A percentile compares a stretch with the other conserved stretches of the same genome.
Evolutionary conservation across 345 rosid species (phyloP).

Genomic region (Bruguiera gymnorhiza): DNA sequence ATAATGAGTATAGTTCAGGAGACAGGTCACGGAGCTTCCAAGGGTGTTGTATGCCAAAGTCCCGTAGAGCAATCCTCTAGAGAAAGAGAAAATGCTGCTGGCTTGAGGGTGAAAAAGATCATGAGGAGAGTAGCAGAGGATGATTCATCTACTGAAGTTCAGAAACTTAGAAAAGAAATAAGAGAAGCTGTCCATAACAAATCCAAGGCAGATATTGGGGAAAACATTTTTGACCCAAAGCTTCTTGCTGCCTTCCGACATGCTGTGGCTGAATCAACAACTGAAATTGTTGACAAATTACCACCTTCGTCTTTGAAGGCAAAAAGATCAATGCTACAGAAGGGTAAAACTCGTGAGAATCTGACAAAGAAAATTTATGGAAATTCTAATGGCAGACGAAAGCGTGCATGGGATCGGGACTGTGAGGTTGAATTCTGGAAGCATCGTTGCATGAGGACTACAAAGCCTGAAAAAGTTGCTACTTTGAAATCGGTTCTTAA

Average conservation of each 20-base stretch:
- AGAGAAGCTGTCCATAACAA: slow-evolving; percentile 79
- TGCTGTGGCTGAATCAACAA: slow-evolving; percentile 66
- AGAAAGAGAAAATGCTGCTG: slow-evolving; percentile 51
- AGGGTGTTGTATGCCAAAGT: slow-evolving; percentile 24
- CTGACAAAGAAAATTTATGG: slow-evolving; percentile 91
- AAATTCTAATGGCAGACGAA: slow-evolving; percentile 76
- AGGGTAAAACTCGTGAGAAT: slow-evolving; percentile 95
- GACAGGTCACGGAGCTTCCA: slow-evolving; percentile 34
- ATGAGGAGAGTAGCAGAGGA: slow-evolving; percentile 65
- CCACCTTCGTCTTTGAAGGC: slow-evolving; percentile 63
- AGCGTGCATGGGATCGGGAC: slow-evolving; percentile 89
- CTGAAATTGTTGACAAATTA: slow-evolving; percentile 48
- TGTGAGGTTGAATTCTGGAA: slow-evolving; percentile 99
- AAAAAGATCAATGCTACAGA: slow-evolving; percentile 79
- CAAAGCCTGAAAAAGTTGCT: slow-evolving; percentile 87
- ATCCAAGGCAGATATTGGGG: slow-evolving; percentile 55
- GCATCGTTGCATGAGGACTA: slow-evolving; percentile 71
- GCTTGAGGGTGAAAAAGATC: slow-evolving; percentile 91
- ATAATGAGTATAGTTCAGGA: slow-evolving; percentile 78
- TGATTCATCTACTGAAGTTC: slow-evolving; percentile 65
- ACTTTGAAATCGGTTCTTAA: slow-evolving; percentile 86
- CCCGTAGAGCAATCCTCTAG: slow-evolving; percentile 40
- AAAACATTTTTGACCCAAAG: slow-evolving; percentile 73
- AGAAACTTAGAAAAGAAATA: slow-evolving; percentile 82
- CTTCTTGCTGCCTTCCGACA: slow-evolving; percentile 93